phyloP scores from a whole-genome alignment of 2,329 filamentous ascomycete genomes.

The Leptographium lundbergii region DNA sequence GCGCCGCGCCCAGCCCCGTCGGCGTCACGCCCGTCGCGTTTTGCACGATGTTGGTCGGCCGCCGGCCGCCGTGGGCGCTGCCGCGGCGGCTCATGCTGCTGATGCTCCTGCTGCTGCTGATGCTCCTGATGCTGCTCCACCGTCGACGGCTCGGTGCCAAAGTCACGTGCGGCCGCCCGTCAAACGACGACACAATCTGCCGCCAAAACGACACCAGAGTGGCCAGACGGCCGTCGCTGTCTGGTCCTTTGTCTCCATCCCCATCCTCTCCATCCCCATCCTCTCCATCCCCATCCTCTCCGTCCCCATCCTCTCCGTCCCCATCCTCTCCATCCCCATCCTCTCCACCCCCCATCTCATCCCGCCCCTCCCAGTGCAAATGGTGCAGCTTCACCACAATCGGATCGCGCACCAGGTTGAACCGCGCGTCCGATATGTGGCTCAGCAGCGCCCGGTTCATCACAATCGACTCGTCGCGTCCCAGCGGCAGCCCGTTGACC shows the following conservation, averaged over 20 bases:
- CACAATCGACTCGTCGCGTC: constrained; percentile 77
- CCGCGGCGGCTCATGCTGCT: too few species aligned
- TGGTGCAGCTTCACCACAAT: constrained; percentile 25
- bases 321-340: constrained; percentile 9
- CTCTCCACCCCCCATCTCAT: constrained; percentile 14
- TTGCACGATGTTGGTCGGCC: constrained; percentile 19
- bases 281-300: neutral
- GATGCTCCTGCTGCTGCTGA: too few species aligned
- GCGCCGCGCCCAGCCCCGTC: constrained; percentile 35
- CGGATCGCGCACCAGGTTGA: constrained; percentile 63
- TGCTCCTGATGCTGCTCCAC: neutral
- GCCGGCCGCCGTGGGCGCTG: neutral
- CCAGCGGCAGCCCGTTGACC: constrained; percentile 68
- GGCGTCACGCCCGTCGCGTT: constrained; percentile 24
- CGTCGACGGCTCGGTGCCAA: constrained; percentile 4
- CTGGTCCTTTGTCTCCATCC: neutral
- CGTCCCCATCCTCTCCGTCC: constrained; percentile 10
- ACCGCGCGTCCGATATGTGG: constrained; percentile 70
- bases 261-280: neutral
- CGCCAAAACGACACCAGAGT: constrained; percentile 35
- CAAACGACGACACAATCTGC: constrained; percentile 27
- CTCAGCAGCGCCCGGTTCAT: constrained; percentile 65
- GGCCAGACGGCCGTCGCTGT: constrained; percentile 16
- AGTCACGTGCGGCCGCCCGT: constrained; percentile 11
- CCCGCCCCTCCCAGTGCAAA: constrained; percentile 52